Percentiles rank a stretch among this genome's conserved stretches.
phyloP scores from a whole-genome alignment of 2,329 filamentous ascomycete species.

The Leptographium flavum region DNA sequence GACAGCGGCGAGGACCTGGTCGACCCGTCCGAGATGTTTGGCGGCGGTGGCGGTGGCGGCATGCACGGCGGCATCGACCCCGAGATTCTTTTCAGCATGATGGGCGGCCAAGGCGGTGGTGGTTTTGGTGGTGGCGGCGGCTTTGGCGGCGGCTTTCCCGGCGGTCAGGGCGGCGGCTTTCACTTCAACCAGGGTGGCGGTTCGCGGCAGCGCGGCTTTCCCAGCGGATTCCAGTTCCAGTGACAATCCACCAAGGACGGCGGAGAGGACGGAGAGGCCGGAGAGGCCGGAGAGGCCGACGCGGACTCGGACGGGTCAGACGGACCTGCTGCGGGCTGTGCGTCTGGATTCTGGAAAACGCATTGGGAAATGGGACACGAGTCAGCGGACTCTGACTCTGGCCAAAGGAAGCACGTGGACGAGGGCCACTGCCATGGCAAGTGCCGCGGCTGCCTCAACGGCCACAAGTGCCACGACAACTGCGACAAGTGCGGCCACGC shows the following conservation, averaged over 20 bases:
- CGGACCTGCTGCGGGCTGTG: not conserved
- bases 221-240: constrained; percentile 28
- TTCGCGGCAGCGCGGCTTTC: constrained; percentile 22
- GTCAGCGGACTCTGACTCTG: not conserved
- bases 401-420: not conserved
- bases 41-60: constrained; percentile 49
- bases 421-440: not conserved
- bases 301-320: constrained; percentile 9
- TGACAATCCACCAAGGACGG: constrained; percentile 27
- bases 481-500: constrained; percentile 2
- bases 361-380: not conserved
- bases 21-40: constrained; percentile 77
- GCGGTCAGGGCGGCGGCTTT: constrained; percentile 36
- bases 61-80: constrained; percentile 57
- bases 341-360: not conserved
- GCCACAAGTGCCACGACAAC: no score
- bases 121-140: constrained; percentile 31
- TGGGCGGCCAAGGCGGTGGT: constrained; percentile 49
- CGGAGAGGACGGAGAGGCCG: constrained; percentile 16
- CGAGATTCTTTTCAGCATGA: constrained; percentile 73
- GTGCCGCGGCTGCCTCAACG: no score
- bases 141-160: constrained; percentile 32
- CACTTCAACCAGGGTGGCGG: constrained; percentile 33
- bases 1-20: constrained; percentile 87
- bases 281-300: constrained; percentile 15